A percentile compares a stretch with the other conserved stretches of the same genome.
phyloP scores from a whole-genome alignment of 306 rosid genomes.

The Sicyos edulis region DNA sequence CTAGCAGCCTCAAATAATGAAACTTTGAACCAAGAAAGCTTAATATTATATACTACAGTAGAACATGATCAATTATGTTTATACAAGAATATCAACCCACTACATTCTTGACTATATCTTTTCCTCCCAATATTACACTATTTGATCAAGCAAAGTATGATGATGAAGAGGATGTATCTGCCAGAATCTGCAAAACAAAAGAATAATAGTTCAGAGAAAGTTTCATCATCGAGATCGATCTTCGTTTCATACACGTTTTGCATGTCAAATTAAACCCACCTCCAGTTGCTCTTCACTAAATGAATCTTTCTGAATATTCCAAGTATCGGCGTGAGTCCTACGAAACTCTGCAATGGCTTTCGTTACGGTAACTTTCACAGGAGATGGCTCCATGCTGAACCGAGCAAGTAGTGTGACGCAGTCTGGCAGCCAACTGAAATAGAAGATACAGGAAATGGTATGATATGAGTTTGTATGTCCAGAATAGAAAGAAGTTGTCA shows the following conservation, averaged over 20 bases:
- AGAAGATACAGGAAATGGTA: slow-evolving; percentile 6
- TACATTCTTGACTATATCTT: slow-evolving; percentile 31
- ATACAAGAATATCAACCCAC: slow-evolving; percentile 28
- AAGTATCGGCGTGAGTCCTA: slow-evolving; percentile 96
- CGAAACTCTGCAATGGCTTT: slow-evolving; percentile 98
- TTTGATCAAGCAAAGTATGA: slow-evolving; percentile 84
- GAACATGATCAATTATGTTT: slow-evolving; percentile 10
- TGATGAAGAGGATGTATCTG: slow-evolving; percentile 91
- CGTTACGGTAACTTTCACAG: slow-evolving; percentile 87
- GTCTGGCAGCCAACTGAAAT: slow-evolving; percentile 86
- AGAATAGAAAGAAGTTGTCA: too few species aligned
- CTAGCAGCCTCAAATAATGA: neutral
- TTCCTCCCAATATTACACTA: slow-evolving; percentile 29
- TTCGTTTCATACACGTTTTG: neutral
- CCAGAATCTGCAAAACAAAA: slow-evolving; percentile 64
- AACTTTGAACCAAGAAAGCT: neutral
- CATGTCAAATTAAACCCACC: slow-evolving; percentile 27
- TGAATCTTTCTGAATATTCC: slow-evolving; percentile 89
- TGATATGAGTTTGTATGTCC: neutral
- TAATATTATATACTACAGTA: neutral
- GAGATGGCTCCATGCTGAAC: slow-evolving; percentile 83
- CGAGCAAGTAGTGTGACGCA: slow-evolving; percentile 88
- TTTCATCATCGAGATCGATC: neutral
- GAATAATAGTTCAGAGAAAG: slow-evolving; percentile 1
- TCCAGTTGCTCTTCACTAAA: slow-evolving; percentile 95